These are phyloP conservation scores for Metschnikowia peoriensis DNA, from an alignment of 805 yeast species.

Conservation along the genomic window DNA sequence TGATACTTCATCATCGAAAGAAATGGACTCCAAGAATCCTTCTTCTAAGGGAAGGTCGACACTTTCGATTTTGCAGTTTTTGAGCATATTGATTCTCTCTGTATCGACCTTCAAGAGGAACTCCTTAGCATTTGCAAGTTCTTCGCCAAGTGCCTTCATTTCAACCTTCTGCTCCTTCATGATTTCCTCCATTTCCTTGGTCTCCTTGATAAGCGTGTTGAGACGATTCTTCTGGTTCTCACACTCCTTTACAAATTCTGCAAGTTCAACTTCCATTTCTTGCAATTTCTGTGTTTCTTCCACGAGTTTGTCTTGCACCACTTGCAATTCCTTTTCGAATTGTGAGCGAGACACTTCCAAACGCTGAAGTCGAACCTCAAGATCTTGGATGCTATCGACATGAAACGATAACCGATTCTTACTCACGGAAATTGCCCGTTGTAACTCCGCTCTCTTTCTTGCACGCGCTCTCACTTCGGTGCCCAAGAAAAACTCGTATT, in stretches of 20 bases:
- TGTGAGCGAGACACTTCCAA: constrained; percentile 29
- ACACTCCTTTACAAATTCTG: constrained; percentile 29
- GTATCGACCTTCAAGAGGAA: constrained; percentile 50
- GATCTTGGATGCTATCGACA: constrained; percentile 53
- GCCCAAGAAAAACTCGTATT: constrained; percentile 72
- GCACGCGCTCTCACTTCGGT: constrained; percentile 52
- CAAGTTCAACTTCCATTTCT: constrained; percentile 30
- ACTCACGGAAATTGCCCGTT: constrained; percentile 59
- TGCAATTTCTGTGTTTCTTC: constrained; percentile 2
- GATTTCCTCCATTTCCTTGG: constrained; percentile 2
- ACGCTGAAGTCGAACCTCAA: constrained; percentile 44
- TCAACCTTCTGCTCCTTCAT: constrained; percentile 40
- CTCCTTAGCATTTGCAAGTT: constrained; percentile 47
- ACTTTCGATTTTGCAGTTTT: constrained; percentile 73
- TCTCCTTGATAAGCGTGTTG: constrained; percentile 1
- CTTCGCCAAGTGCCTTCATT: constrained; percentile 27
- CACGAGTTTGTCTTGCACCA: constrained; percentile 32
- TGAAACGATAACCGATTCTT: constrained; percentile 66
- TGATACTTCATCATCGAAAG: constrained; percentile 52
- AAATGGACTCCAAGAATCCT: constrained; percentile 60
- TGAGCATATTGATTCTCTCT: constrained; percentile 58
- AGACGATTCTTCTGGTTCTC: constrained; percentile 7
- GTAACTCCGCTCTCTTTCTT: constrained; percentile 59
- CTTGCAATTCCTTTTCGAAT: constrained; percentile 23
- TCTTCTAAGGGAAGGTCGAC: constrained; percentile 59